phyloP scores from a whole-genome alignment of 495 filamentous ascomycete genomes.

The Rhizodiscina lignyota region DNA sequence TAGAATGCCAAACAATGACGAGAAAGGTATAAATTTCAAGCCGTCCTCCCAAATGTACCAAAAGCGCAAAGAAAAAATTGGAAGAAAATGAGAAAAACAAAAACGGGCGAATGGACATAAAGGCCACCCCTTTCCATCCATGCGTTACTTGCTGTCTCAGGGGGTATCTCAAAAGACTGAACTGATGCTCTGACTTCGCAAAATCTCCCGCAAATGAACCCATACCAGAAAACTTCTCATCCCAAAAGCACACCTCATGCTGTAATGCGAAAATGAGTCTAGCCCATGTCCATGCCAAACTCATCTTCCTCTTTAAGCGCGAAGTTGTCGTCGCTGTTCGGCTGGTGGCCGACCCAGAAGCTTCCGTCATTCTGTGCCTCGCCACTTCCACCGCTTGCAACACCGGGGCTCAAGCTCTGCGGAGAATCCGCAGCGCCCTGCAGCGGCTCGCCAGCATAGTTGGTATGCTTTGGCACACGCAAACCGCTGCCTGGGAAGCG shows the following conservation, averaged over 20 bases:
- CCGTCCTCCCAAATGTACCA: neutral
- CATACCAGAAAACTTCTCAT: neutral
- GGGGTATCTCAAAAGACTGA: too few relatives aligned
- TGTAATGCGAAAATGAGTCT: neutral
- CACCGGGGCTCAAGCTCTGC: slow-evolving; percentile 56
- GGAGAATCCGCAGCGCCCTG: slow-evolving; percentile 31
- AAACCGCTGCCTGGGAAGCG: slow-evolving; percentile 71
- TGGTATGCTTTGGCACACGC: slow-evolving; percentile 83
- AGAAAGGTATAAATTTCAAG: neutral
- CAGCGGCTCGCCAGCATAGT: slow-evolving; percentile 66
- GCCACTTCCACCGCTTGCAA: slow-evolving; percentile 33
- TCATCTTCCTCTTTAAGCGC: slow-evolving; percentile 17
- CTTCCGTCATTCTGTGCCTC: slow-evolving; percentile 3
- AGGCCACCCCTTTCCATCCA: too few relatives aligned
- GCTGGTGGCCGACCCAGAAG: slow-evolving; percentile 10
- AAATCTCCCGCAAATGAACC: too few relatives aligned
- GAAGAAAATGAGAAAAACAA: too few relatives aligned
- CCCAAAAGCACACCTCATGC: neutral
- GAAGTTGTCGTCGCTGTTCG: slow-evolving; percentile 6
- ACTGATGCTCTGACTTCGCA: too few relatives aligned
- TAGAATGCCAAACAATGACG: neutral
- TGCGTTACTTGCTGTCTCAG: too few relatives aligned
- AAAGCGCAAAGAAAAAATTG: neutral
- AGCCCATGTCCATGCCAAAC: slow-evolving; percentile 14
- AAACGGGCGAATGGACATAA: too few relatives aligned